Base-by-base conservation (phyloP, 495 filamentous ascomycete species). In the Podospora appendiculata region DNA sequence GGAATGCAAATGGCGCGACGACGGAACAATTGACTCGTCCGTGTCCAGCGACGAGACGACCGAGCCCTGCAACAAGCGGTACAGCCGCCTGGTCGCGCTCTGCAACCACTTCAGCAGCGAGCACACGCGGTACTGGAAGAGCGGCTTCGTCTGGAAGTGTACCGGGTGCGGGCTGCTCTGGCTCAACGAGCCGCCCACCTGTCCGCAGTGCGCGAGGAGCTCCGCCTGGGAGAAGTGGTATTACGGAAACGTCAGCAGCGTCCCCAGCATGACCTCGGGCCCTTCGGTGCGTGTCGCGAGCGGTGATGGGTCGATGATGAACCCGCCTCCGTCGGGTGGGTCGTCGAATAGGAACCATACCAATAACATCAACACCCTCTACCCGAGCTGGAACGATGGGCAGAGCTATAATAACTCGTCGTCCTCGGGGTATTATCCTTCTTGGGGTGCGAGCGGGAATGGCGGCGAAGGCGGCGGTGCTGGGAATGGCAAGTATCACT, bases 1-100 rank as follows among this genome's bases (percentile, higher is more conserved):
- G 56, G 42, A 48, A 4, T 62, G 59, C 32, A 7, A 17, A 6
- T 40, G 47, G 32, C 50, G 51, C 18, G 49, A 48, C 18, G 33
- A 51, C 16, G 19, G 34, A 0, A 39, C 43, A 12, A 43, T 8
- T n/a, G 8, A 13, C 4, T 42, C 11, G 0, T 35, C 49, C 12
- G 8, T 11, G 17, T 25, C 11, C 17, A 36, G 36, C 45, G 45
- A 6, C 13, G 36, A 10, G 4, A 8, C 18, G 16, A 12, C 34
- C 39, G 50, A 50, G 13, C 17, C 32, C 10, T 61, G 58, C 52
- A 43, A 32, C 19, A 1, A 3, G 10, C 41, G 34, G 10, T 45
- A 13, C 18, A 11, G 8, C 8, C 17, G 16, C 4, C 25, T 47
- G 16, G 16, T 14, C 0, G 41, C 42, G 0, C 51, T 54, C 35